phyloP scores from a whole-genome alignment of 176 grass and related monocot species.

The Calamus simplicifolius region DNA sequence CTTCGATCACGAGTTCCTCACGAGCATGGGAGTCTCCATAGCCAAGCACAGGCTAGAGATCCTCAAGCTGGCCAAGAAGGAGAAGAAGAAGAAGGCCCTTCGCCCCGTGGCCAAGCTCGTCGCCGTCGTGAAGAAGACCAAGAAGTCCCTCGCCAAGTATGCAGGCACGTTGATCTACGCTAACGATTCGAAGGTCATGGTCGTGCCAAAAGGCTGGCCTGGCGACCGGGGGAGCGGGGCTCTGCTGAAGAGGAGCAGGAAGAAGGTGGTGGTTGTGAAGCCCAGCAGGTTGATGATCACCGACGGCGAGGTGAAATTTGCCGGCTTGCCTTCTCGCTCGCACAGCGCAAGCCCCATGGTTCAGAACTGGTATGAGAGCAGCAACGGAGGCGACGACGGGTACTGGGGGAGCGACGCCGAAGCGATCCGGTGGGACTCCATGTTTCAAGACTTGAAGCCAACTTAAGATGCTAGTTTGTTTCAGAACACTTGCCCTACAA shows the following conservation, averaged over 20 bases:
- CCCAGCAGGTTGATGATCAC: conserved; percentile 37
- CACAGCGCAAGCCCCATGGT: conserved; percentile 47
- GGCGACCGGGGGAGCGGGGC: conserved; percentile 15
- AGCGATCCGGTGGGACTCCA: conserved; percentile 51
- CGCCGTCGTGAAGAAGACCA: conserved; percentile 9
- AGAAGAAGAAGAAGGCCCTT: background rate
- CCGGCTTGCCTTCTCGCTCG: conserved; percentile 2
- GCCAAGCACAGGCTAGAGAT: conserved; percentile 84
- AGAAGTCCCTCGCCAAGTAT: conserved; percentile 35
- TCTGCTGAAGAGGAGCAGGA: conserved; percentile 22
- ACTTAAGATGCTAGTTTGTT: conserved; percentile 9
- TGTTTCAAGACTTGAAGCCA: conserved; percentile 56
- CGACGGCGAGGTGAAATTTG: background rate
- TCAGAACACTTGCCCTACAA: too few relatives aligned
- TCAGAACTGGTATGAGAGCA: conserved; percentile 23
- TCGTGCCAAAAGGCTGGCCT: conserved; percentile 18
- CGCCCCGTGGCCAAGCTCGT: background rate
- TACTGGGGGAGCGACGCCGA: background rate
- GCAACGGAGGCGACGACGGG: background rate
- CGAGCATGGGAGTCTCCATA: conserved; percentile 83
- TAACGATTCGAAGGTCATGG: conserved; percentile 12
- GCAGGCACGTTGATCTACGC: conserved; percentile 18
- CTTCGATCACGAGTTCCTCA: conserved; percentile 89
- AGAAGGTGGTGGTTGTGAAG: conserved; percentile 41
- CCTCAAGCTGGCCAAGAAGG: conserved; percentile 44